phyloP scores from a whole-genome alignment of 2,329 filamentous ascomycete genomes.

The Tolypocladium amazonense region DNA sequence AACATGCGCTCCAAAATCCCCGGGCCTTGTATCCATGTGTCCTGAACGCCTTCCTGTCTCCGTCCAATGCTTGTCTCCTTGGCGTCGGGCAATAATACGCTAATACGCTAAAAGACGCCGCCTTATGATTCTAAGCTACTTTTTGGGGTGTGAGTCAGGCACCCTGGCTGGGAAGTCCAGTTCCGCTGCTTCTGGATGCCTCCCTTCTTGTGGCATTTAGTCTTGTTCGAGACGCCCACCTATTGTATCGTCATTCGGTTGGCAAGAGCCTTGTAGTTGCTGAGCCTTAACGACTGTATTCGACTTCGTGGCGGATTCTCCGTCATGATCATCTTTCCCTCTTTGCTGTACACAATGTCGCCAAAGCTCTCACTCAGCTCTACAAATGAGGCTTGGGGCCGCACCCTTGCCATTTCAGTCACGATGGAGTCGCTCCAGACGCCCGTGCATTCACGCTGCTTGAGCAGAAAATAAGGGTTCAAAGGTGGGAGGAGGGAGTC shows the following conservation, averaged over 20 bases:
- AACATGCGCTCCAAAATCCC: not conserved
- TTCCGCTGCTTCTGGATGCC: not conserved
- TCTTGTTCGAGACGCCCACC: not conserved
- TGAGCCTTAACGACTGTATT: conserved; percentile 44
- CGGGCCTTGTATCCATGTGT: conserved; percentile 1
- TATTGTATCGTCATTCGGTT: conserved; percentile 26
- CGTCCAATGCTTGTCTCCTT: not conserved
- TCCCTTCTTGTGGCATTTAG: not conserved
- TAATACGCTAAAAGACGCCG: not conserved
- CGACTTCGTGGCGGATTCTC: conserved; percentile 42
- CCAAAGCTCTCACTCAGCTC: conserved; percentile 56
- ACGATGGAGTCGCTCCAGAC: conserved; percentile 64
- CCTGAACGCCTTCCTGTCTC: conserved; percentile 1
- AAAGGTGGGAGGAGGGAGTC: conserved; percentile 60
- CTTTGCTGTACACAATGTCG: conserved; percentile 46
- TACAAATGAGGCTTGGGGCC: conserved; percentile 48
- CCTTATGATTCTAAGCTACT: not conserved
- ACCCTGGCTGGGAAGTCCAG: not conserved
- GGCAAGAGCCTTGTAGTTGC: conserved; percentile 43
- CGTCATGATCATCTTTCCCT: conserved; percentile 45
- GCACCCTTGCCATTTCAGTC: conserved; percentile 43
- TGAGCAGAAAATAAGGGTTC: conserved; percentile 62
- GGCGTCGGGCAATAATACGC: not conserved
- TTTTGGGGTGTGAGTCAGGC: not conserved
- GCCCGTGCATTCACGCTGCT: conserved; percentile 50